These are phyloP conservation scores for Rhodosporidiobolus odoratus DNA, from an alignment of 768 basidiomycete genomes.

Conservation along the genomic window DNA sequence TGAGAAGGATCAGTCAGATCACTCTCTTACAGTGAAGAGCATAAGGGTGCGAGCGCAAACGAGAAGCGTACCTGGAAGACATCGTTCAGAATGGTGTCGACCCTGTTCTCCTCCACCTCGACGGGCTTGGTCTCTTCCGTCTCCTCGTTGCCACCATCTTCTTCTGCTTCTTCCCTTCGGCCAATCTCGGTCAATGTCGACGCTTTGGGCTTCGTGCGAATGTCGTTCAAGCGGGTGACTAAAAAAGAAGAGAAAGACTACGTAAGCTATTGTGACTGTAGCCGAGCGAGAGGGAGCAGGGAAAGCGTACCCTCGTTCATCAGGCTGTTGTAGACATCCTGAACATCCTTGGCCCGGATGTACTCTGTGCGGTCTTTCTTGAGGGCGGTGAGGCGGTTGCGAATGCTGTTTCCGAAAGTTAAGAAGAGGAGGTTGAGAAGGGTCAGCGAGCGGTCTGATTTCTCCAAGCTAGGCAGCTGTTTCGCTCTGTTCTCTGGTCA, in stretches of 20 bases:
- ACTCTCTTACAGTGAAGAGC: not conserved
- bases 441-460: not conserved
- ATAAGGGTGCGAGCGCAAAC: not conserved
- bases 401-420: slow-evolving; percentile 59
- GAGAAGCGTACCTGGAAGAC: slow-evolving; percentile 57
- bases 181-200: slow-evolving; percentile 24
- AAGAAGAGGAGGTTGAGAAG: not conserved
- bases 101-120: slow-evolving; percentile 57
- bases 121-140: not conserved
- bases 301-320: slow-evolving; percentile 77
- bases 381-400: slow-evolving; percentile 87
- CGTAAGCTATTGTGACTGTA: not conserved
- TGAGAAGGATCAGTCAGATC: not conserved
- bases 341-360: slow-evolving; percentile 88
- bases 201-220: slow-evolving; percentile 53
- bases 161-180: slow-evolving; percentile 51
- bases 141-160: slow-evolving; percentile 50
- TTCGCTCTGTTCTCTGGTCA: no score
- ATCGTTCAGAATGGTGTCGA: slow-evolving; percentile 92
- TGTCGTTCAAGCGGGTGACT: slow-evolving; percentile 80
- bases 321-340: slow-evolving; percentile 82
- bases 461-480: no score
- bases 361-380: slow-evolving; percentile 89
- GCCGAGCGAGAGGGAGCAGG: not conserved
- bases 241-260: not conserved